Base-by-base conservation (phyloP, 352 stramenopile genomes). In the Pythium scleroteichum region DNA sequence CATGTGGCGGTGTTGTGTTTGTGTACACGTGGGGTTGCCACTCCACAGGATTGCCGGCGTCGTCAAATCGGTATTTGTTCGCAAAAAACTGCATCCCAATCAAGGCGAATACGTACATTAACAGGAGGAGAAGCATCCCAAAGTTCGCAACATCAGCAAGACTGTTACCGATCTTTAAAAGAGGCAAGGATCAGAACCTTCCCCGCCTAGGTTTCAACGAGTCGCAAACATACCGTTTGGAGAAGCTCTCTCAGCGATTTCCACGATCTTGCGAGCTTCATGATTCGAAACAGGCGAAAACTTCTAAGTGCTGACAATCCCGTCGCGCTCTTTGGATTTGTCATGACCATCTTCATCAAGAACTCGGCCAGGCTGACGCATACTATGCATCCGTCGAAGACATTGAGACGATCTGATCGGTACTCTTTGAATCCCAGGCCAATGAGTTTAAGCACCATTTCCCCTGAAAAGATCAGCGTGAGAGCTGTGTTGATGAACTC, bases 231-330 rank as follows among this genome's bases (percentile, higher is more conserved):
- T n/a, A 81, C 70, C 67, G 87, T 97, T 45, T 78, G 45, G 10
- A 98, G 70, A 19, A 98, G 67, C 13, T 88, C 76, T 13, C 87
- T 82, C 27, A 98, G 64, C 1, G 82, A 94, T 27, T 78, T 79
- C 92, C 92, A 98, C n/a, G 82, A 81, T n/a, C 85, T 78, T 10
- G 90, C 89, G 17, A 98, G 82, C 53, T 97, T 97, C 54, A 98
- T 89, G 29, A 96, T 74, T 20, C 87, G 72, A 54, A 96, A 92
- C 24, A 96, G 66, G 2, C 87, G 72, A 53, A 96, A 89, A 24
- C 92, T 78, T 38, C 90, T 72, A 12, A 97, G 70, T 20, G 81
- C 88, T 26, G 88, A 76, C 14, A 97, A 74, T 5, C 78, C 81
- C 4, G 81, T 90, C 39, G 49, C 42, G 14, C 44, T 61, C 13